phyloP scores from a whole-genome alignment of 208 protist genomes.

The Crithidia bombi region DNA sequence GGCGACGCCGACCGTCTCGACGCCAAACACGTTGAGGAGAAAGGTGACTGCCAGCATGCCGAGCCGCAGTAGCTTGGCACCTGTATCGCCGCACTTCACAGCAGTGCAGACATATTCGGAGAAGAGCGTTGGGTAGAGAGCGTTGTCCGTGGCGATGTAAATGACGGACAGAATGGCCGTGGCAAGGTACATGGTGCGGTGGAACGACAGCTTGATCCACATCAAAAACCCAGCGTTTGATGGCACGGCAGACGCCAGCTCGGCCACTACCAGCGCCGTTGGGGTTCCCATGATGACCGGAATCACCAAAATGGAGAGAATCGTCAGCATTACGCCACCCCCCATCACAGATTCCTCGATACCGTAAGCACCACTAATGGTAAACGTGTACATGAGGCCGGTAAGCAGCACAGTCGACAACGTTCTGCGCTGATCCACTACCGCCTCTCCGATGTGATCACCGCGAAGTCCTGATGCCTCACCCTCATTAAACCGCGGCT shows the following conservation, averaged over 20 bases:
- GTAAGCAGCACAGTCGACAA: conserved; percentile 72
- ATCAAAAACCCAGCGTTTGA: conserved; percentile 82
- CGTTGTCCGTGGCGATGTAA: conserved; percentile 75
- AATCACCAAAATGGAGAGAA: conserved; percentile 72
- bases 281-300: conserved; percentile 72
- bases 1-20: conserved; percentile 63
- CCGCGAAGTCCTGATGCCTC: not conserved
- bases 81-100: conserved; percentile 36
- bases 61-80: conserved; percentile 38
- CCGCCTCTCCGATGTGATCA: not conserved
- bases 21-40: conserved; percentile 67
- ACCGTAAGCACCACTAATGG: conserved; percentile 75
- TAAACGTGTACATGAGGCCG: conserved; percentile 86
- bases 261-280: conserved; percentile 71
- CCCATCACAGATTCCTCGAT: conserved; percentile 87
- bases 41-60: conserved; percentile 62
- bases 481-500: not conserved
- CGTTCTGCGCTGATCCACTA: conserved; percentile 1
- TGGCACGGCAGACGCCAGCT: conserved; percentile 73
- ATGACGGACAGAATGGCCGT: conserved; percentile 71
- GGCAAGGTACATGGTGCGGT: conserved; percentile 64
- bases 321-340: conserved; percentile 67
- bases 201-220: conserved; percentile 74
- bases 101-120: conserved; percentile 78
- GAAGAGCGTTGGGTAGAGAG: conserved; percentile 79